Evolutionary conservation across 176 grass and related monocot genomes (phyloP).

Genomic region (Avena atlantica): DNA sequence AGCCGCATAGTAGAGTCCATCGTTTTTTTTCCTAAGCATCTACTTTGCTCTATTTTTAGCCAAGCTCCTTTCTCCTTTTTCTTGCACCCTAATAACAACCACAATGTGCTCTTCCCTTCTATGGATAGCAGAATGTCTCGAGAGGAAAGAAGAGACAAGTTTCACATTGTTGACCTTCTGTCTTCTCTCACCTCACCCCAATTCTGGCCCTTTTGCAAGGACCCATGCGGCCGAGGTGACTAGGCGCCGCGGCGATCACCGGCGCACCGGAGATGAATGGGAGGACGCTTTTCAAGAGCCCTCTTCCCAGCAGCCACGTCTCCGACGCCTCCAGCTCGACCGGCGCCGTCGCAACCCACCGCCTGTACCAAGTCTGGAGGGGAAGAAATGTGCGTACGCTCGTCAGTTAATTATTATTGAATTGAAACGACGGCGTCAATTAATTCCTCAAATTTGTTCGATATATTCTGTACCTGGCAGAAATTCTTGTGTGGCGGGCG

Average conservation of each 20-base stretch:
- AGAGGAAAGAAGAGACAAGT: slow-evolving; percentile 9
- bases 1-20: too few species aligned
- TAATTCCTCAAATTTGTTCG: background rate
- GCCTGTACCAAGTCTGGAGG: slow-evolving; percentile 84
- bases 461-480: slow-evolving; percentile 29
- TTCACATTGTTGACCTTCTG: background rate
- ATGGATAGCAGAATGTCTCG: slow-evolving; percentile 45
- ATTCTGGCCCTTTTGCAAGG: slow-evolving; percentile 42
- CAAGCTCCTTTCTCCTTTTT: slow-evolving; percentile 3
- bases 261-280: slow-evolving; percentile 41
- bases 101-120: slow-evolving; percentile 16
- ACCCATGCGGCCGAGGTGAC: slow-evolving; percentile 47
- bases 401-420: background rate
- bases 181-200: slow-evolving; percentile 23
- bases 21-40: background rate
- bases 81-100: slow-evolving; percentile 28
- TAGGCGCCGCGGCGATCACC: slow-evolving; percentile 42
- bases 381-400: slow-evolving; percentile 67
- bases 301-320: slow-evolving; percentile 51
- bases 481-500: slow-evolving; percentile 78
- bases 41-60: slow-evolving; percentile 42
- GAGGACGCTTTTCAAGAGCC: slow-evolving; percentile 50
- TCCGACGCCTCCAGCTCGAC: slow-evolving; percentile 51
- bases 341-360: slow-evolving; percentile 41
- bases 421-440: background rate